A percentile compares a stretch with the other conserved stretches of the same genome.
Evolutionary conservation across 306 rosid genomes (phyloP).

Genomic region (Glycine tomentella): DNA sequence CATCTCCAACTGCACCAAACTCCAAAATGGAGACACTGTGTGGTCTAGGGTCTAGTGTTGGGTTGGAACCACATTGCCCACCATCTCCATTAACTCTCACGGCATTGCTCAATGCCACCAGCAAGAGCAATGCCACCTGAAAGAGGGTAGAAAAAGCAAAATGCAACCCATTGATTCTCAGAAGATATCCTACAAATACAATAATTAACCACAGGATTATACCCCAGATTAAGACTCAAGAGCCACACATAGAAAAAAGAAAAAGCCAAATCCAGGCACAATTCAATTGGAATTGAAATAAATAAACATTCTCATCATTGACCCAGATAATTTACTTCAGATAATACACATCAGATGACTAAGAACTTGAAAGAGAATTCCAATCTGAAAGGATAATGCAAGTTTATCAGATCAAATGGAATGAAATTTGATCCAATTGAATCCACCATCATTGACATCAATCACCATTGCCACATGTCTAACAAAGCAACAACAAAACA

Average conservation of each 20-base stretch:
- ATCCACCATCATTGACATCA: neutral
- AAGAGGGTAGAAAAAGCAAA: slow-evolving; percentile 33
- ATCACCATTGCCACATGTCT: slow-evolving; percentile 16
- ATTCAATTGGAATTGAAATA: neutral
- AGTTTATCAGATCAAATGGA: slow-evolving; percentile 40
- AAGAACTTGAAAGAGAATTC: slow-evolving; percentile 29
- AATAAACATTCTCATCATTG: slow-evolving; percentile 14
- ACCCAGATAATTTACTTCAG: slow-evolving; percentile 16
- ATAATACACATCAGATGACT: slow-evolving; percentile 3
- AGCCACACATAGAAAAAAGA: neutral
- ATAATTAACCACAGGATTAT: neutral
- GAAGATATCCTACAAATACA: slow-evolving; percentile 40
- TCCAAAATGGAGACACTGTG: slow-evolving; percentile 92
- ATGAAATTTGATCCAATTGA: slow-evolving; percentile 29
- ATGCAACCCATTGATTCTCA: slow-evolving; percentile 50
- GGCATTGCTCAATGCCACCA: slow-evolving; percentile 87
- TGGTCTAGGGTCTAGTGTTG: slow-evolving; percentile 81
- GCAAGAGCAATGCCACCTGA: slow-evolving; percentile 93
- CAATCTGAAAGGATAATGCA: slow-evolving; percentile 36
- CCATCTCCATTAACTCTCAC: slow-evolving; percentile 55
- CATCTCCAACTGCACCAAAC: slow-evolving; percentile 98
- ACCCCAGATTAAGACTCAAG: slow-evolving; percentile 7
- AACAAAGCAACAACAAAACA: neutral
- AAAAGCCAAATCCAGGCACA: neutral
- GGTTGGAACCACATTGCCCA: slow-evolving; percentile 69